Evolutionary conservation across 352 stramenopile genomes (phyloP).

Genomic region (Peronospora tabacina): DNA sequence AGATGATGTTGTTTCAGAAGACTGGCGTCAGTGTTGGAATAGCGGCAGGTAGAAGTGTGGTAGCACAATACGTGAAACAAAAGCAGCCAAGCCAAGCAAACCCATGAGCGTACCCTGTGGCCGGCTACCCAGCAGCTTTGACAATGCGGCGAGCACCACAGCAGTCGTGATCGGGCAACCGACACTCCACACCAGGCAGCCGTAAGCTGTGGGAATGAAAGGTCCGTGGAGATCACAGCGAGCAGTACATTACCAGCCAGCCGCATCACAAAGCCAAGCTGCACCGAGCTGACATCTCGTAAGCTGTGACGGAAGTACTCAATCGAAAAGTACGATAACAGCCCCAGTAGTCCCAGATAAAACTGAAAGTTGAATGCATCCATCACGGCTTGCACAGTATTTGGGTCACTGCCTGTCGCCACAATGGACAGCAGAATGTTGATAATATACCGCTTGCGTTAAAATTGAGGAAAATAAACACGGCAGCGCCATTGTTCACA

Average conservation of each 20-base stretch:
- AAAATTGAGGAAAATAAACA: slow-evolving; percentile 74
- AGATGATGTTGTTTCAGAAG: slow-evolving; percentile 57
- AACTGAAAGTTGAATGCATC: slow-evolving; percentile 71
- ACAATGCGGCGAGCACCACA: slow-evolving; percentile 58
- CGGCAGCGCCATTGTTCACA: slow-evolving; percentile 48
- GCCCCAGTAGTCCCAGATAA: slow-evolving; percentile 53
- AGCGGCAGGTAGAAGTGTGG: slow-evolving; percentile 53
- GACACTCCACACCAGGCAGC: slow-evolving; percentile 69
- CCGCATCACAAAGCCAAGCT: slow-evolving; percentile 52
- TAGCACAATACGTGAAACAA: slow-evolving; percentile 57
- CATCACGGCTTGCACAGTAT: slow-evolving; percentile 39
- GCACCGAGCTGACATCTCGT: slow-evolving; percentile 53
- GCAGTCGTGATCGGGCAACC: slow-evolving; percentile 63
- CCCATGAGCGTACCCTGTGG: slow-evolving; percentile 73
- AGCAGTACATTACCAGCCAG: slow-evolving; percentile 48
- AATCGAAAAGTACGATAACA: slow-evolving; percentile 68
- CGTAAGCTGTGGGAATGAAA: slow-evolving; percentile 39
- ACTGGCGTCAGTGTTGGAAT: slow-evolving; percentile 52
- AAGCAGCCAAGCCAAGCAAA: slow-evolving; percentile 54
- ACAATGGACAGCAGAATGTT: slow-evolving; percentile 65
- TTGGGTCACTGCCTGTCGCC: slow-evolving; percentile 44
- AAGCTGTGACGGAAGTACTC: slow-evolving; percentile 56
- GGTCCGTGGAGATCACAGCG: slow-evolving; percentile 27
- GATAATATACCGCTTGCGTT: slow-evolving; percentile 62
- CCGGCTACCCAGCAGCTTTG: slow-evolving; percentile 57